These are phyloP conservation scores for Orbilia ellipsospora DNA, from an alignment of 2,329 filamentous ascomycete species.

Conservation along the genomic window DNA sequence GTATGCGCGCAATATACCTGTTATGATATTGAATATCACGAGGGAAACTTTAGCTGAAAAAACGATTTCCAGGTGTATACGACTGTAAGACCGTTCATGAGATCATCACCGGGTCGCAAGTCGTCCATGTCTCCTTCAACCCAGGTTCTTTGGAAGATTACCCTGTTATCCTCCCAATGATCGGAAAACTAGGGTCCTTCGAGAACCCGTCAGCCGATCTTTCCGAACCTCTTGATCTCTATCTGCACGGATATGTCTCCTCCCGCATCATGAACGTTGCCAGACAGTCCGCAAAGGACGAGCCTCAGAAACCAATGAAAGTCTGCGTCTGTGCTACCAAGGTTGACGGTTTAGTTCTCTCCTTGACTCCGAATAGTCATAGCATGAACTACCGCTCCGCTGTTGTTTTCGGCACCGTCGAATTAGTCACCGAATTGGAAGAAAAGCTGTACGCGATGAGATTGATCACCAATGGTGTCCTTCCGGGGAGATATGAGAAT, in stretches of 20 bases:
- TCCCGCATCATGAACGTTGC: slow-evolving; percentile 78
- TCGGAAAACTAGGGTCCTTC: slow-evolving; percentile 82
- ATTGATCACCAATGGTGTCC: slow-evolving; percentile 78
- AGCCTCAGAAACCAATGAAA: slow-evolving; percentile 67
- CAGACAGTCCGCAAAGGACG: slow-evolving; percentile 55
- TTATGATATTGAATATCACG: no score
- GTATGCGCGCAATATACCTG: slow-evolving; percentile 62
- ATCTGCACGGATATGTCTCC: slow-evolving; percentile 86
- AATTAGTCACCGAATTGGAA: slow-evolving; percentile 72
- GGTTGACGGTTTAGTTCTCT: slow-evolving; percentile 81
- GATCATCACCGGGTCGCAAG: slow-evolving; percentile 78
- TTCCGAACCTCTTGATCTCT: slow-evolving; percentile 76
- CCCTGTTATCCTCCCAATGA: slow-evolving; percentile 83
- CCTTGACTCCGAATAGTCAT: slow-evolving; percentile 81
- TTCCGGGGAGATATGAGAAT: slow-evolving; percentile 75
- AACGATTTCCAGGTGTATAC: slow-evolving; percentile 70
- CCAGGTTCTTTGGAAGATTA: slow-evolving; percentile 72
- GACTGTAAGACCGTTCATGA: slow-evolving; percentile 77
- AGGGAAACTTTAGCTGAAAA: no score
- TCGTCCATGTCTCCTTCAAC: slow-evolving; percentile 84
- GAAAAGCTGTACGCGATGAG: slow-evolving; percentile 84
- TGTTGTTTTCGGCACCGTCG: slow-evolving; percentile 79
- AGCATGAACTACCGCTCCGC: slow-evolving; percentile 89
- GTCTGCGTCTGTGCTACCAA: slow-evolving; percentile 78
- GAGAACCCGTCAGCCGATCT: slow-evolving; percentile 70